These are phyloP conservation scores for Xylaria hypoxylon DNA, from an alignment of 2,329 filamentous ascomycete species.

Conservation along the genomic window DNA sequence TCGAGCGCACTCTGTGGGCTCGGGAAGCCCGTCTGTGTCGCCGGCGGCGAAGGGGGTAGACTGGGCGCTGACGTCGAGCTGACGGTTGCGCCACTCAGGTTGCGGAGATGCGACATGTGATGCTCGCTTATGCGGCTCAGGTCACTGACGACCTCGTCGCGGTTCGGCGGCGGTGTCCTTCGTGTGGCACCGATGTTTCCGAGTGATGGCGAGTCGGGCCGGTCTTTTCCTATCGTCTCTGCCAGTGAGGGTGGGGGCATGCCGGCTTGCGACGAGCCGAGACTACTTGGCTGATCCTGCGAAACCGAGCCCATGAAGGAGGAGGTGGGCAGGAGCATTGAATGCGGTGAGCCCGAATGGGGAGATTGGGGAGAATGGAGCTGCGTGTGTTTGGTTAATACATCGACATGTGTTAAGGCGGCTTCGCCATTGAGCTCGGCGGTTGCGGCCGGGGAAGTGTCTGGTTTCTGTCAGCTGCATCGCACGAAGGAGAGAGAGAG, in stretches of 20 bases:
- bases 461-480: constrained; percentile 25
- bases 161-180: constrained; percentile 19
- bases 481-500: neutral
- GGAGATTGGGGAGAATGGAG: constrained; percentile 41
- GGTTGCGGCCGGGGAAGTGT: neutral
- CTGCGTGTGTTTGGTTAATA: constrained; percentile 54
- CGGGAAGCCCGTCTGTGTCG: constrained; percentile 24
- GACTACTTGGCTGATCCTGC: constrained; percentile 51
- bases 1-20: constrained; percentile 40
- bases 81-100: constrained; percentile 57
- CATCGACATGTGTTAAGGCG: constrained; percentile 50
- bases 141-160: constrained; percentile 52
- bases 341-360: constrained; percentile 39
- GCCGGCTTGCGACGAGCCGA: constrained; percentile 39
- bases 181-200: constrained; percentile 23
- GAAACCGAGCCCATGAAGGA: constrained; percentile 44
- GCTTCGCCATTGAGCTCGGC: constrained; percentile 21
- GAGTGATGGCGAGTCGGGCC: constrained; percentile 47
- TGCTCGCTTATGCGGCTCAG: constrained; percentile 57
- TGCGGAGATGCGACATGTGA: constrained; percentile 55
- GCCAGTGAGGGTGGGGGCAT: constrained; percentile 13
- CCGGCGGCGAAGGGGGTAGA: constrained; percentile 31
- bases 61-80: constrained; percentile 47
- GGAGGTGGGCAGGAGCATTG: constrained; percentile 45
- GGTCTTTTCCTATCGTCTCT: constrained; percentile 26